A percentile compares a stretch with the other conserved stretches of the same genome.
Conservation (phyloP, 495 filamentous ascomycete genomes). For the Patellaria atrata region DNA sequence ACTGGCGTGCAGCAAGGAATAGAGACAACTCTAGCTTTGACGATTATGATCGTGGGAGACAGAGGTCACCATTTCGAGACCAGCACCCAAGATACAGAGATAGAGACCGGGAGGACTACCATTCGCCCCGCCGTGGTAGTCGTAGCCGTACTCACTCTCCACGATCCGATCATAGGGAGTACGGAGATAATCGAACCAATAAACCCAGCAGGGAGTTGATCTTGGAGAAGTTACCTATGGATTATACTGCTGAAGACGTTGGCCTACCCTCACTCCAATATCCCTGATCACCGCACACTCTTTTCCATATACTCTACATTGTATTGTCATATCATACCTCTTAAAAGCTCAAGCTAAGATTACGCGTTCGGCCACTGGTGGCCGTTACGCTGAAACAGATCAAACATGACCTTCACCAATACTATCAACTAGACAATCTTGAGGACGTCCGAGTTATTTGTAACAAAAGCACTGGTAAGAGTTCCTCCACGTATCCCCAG, state of each 20-base stretch:
- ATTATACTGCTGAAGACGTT: background rate
- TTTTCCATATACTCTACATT: too few species aligned
- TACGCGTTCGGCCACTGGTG: background rate
- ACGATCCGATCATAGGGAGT: conserved; percentile 8
- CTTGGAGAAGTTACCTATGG: background rate
- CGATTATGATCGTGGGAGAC: background rate
- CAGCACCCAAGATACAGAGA: conserved; percentile 36
- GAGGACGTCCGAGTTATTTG: conserved; percentile 53
- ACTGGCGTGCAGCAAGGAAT: too few species aligned
- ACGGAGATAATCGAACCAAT: background rate
- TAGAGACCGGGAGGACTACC: conserved; percentile 42
- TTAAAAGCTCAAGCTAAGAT: background rate
- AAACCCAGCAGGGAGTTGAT: background rate
- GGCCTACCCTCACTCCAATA: background rate
- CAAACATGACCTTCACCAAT: conserved; percentile 43
- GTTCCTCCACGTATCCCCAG: background rate
- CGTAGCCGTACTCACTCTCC: conserved; percentile 31
- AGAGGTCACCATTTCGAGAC: conserved; percentile 20
- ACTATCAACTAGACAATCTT: conserved; percentile 41
- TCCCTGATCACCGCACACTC: too few species aligned
- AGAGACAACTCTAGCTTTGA: conserved; percentile 25
- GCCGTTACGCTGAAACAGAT: too few species aligned
- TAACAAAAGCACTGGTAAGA: conserved; percentile 17
- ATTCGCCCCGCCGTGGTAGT: conserved; percentile 31
- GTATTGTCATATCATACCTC: too few species aligned